Evolutionary conservation across 176 grass and related monocot genomes (phyloP).

Genomic region (Juncus effusus): DNA sequence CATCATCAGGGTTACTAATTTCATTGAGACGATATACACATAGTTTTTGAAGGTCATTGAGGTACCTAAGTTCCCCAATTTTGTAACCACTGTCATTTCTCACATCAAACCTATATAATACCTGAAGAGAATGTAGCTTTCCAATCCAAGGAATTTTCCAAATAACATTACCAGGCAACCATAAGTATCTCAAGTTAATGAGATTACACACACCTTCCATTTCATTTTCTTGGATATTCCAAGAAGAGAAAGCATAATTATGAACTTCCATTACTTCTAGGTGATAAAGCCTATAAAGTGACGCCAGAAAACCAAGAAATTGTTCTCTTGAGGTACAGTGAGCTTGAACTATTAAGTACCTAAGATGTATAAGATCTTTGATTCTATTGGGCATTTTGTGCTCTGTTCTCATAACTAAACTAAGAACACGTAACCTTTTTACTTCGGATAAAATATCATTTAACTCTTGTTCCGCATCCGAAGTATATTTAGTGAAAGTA

Average conservation of each 20-base stretch:
- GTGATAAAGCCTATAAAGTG: constrained; percentile 17
- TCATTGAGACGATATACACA: neutral
- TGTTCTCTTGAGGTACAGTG: neutral
- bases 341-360: neutral
- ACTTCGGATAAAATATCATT: constrained; percentile 9
- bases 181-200: constrained; percentile 17
- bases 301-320: neutral
- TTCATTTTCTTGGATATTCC: neutral
- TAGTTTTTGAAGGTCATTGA: constrained; percentile 26
- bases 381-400: neutral
- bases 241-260: neutral
- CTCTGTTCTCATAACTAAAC: neutral
- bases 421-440: constrained; percentile 9
- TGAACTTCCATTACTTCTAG: neutral
- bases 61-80: constrained; percentile 19
- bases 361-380: constrained; percentile 14
- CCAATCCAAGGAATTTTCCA: constrained; percentile 5
- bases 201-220: constrained; percentile 7
- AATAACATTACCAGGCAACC: neutral
- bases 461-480: neutral
- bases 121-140: constrained; percentile 16
- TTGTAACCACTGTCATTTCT: neutral
- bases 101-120: neutral
- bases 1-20: constrained; percentile 18
- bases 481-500: neutral